A percentile compares a stretch with the other conserved stretches of the same genome.
These are phyloP conservation scores for Cladosporium colombiae DNA, from an alignment of 2,329 filamentous ascomycete species.

Conservation along the genomic window DNA sequence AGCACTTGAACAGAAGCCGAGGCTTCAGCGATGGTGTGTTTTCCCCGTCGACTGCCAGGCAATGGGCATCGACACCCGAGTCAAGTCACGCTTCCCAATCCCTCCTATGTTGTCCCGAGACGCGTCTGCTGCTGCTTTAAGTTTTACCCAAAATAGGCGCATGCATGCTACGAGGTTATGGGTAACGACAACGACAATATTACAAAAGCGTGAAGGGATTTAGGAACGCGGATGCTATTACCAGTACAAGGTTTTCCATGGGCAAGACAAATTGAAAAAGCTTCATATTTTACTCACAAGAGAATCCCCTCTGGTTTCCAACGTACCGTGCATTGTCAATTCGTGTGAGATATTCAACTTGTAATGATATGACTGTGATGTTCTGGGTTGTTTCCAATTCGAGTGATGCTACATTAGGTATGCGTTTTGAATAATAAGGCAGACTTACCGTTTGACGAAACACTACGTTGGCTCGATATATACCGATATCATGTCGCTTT, in stretches of 20 bases:
- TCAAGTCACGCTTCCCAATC: constrained; percentile 3
- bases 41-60: constrained; percentile 20
- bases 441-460: background rate
- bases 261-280: background rate
- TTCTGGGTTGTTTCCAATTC: background rate
- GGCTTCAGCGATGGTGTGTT: background rate
- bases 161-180: constrained; percentile 19
- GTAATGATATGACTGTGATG: background rate
- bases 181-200: constrained; percentile 7
- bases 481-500: background rate
- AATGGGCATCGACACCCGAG: constrained; percentile 20
- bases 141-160: background rate
- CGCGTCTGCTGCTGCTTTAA: constrained; percentile 2
- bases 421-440: background rate
- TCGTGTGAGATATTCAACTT: background rate
- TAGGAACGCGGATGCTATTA: constrained; percentile 4
- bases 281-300: background rate
- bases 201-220: constrained; percentile 3
- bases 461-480: background rate
- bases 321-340: background rate
- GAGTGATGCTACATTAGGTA: background rate
- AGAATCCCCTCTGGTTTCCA: background rate
- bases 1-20: background rate
- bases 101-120: background rate
- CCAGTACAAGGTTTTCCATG: background rate